These are phyloP conservation scores for Mycogone perniciosa DNA, from an alignment of 2,329 filamentous ascomycete genomes.

Conservation along the genomic window DNA sequence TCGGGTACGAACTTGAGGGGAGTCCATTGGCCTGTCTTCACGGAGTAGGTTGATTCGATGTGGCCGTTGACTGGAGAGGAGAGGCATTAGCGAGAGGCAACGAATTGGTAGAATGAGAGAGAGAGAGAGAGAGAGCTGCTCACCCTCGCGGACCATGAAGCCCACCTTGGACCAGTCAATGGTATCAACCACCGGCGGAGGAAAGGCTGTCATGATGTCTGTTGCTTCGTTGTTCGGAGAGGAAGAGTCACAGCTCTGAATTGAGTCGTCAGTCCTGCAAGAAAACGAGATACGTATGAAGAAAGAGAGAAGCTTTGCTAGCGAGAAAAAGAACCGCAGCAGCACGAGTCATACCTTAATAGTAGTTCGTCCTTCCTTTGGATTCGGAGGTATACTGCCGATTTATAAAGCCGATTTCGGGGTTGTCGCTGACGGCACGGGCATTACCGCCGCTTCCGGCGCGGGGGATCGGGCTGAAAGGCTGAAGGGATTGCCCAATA, in stretches of 20 bases:
- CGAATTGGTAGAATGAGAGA: neutral
- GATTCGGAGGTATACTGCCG: too few species aligned
- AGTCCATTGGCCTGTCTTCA: slow-evolving; percentile 69
- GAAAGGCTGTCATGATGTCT: slow-evolving; percentile 51
- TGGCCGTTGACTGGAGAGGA: slow-evolving; percentile 72
- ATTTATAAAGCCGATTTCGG: neutral
- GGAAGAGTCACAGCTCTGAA: neutral
- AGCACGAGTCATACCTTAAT: too few species aligned
- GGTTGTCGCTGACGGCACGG: neutral
- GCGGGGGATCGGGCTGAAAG: too few species aligned
- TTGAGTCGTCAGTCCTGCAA: neutral
- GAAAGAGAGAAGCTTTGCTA: neutral
- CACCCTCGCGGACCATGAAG: slow-evolving; percentile 87
- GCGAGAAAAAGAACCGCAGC: too few species aligned
- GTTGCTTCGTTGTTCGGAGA: neutral
- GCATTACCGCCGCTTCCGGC: neutral
- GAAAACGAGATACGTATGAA: neutral
- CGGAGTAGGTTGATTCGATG: slow-evolving; percentile 78
- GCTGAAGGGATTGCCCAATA: neutral
- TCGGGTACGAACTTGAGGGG: slow-evolving; percentile 72
- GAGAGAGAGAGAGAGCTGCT: slow-evolving; percentile 13
- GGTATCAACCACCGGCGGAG: slow-evolving; percentile 69
- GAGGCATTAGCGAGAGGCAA: neutral
- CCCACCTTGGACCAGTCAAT: slow-evolving; percentile 94
- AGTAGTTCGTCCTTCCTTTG: too few species aligned